These are phyloP conservation scores for Cucumis variabilis DNA, from an alignment of 331 rosid species.

Conservation along the genomic window DNA sequence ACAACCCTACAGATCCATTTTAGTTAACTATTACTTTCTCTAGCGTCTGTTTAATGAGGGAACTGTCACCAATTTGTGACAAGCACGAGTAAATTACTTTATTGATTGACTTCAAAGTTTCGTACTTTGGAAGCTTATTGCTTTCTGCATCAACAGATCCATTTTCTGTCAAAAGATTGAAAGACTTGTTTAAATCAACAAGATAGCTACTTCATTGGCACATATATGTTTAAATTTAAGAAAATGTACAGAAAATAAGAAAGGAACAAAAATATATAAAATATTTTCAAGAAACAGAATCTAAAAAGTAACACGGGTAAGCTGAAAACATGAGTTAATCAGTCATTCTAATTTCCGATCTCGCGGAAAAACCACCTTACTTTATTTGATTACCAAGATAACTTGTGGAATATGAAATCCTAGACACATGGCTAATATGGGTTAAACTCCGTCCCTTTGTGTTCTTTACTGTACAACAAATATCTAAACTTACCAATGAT, in stretches of 20 bases:
- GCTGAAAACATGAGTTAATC: background rate
- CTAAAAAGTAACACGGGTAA: background rate
- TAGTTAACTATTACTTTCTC: constrained; percentile 66
- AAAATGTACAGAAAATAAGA: background rate
- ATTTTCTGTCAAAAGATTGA: constrained; percentile 46
- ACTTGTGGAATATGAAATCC: background rate
- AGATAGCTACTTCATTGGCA: background rate
- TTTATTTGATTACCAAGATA: too few species aligned
- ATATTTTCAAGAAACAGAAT: background rate
- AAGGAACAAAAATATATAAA: background rate
- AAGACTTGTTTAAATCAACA: constrained; percentile 13
- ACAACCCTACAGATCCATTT: background rate
- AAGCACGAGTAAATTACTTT: constrained; percentile 52
- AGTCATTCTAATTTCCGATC: background rate
- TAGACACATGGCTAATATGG: background rate
- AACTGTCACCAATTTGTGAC: constrained; percentile 69
- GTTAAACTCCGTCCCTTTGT: background rate
- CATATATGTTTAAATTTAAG: background rate
- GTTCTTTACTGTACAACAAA: background rate
- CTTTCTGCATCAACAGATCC: constrained; percentile 44
- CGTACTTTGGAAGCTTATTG: constrained; percentile 38
- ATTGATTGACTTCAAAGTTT: constrained; percentile 55
- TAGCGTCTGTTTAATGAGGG: constrained; percentile 58
- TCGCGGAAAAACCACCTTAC: too few species aligned
- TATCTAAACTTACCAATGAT: background rate